These are phyloP conservation scores for Leccinum ochraceum DNA, from an alignment of 768 basidiomycete species.

Conservation along the genomic window DNA sequence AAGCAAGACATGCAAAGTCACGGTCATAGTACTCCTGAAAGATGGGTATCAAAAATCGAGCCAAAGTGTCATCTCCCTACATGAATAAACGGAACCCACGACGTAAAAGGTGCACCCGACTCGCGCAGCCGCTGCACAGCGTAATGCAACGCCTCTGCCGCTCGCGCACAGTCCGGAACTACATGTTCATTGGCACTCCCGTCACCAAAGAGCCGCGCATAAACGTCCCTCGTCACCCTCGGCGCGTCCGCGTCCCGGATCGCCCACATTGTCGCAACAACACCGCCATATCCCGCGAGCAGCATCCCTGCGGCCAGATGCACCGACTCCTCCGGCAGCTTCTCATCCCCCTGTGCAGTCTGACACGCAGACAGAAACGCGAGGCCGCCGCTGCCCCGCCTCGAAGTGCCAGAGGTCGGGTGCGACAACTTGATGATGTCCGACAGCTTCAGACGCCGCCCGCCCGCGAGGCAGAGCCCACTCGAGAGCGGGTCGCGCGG, in stretches of 20 bases:
- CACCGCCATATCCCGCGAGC: not conserved
- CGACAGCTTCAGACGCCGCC: not conserved
- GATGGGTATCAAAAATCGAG: not conserved
- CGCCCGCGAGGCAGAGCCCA: not conserved
- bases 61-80: not conserved
- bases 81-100: not conserved
- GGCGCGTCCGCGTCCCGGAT: not conserved
- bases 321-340: not conserved
- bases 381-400: not conserved
- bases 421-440: not conserved
- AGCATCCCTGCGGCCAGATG: not conserved
- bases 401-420: not conserved
- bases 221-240: not conserved
- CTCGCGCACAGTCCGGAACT: not conserved
- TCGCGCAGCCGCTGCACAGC: not conserved
- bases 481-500: not conserved
- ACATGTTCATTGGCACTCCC: not conserved
- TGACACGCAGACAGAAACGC: not conserved
- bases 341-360: not conserved
- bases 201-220: not conserved
- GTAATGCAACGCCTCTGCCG: not conserved
- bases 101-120: not conserved
- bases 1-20: not conserved
- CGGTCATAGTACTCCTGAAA: too few relatives aligned
- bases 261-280: not conserved